phyloP scores from a whole-genome alignment of 192 early-diverging fungal species.

The Backusella morwellensis region DNA sequence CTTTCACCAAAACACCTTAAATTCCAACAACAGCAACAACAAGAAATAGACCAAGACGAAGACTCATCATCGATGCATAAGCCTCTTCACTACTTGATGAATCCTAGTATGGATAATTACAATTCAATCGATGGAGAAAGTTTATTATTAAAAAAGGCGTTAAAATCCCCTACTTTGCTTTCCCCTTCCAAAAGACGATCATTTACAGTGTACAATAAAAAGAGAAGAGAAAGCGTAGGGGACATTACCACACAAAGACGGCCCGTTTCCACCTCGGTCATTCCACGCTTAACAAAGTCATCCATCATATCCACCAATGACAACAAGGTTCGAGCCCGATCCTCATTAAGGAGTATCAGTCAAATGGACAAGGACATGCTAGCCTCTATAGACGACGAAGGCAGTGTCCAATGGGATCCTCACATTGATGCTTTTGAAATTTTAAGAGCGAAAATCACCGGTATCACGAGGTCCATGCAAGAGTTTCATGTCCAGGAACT shows the following conservation, averaged over 20 bases:
- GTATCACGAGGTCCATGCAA: conserved; percentile 23
- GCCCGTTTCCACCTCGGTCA: neutral
- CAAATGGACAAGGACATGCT: conserved; percentile 5
- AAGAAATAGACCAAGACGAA: neutral
- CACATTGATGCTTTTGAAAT: conserved; percentile 22
- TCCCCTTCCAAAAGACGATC: neutral
- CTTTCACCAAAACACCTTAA: neutral
- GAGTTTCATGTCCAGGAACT: conserved; percentile 23
- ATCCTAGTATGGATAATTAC: neutral
- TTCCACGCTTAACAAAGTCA: conserved; percentile 10
- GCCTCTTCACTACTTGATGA: neutral
- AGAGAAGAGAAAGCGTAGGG: conserved; percentile 18
- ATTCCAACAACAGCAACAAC: neutral
- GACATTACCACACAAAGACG: conserved; percentile 1
- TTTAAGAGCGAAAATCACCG: conserved; percentile 18
- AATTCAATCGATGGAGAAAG: conserved; percentile 8
- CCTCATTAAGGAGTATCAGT: conserved; percentile 1
- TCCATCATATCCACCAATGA: conserved; percentile 1
- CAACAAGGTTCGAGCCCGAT: neutral
- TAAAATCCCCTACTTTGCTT: neutral
- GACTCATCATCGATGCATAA: neutral
- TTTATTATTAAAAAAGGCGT: conserved; percentile 3
- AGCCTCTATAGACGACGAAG: neutral
- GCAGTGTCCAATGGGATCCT: conserved; percentile 10
- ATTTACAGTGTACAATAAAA: neutral